Percentiles rank a stretch among this genome's conserved stretches.
Evolutionary conservation across 768 basidiomycete species (phyloP).

Genomic region (Lactifluus echinatus): DNA sequence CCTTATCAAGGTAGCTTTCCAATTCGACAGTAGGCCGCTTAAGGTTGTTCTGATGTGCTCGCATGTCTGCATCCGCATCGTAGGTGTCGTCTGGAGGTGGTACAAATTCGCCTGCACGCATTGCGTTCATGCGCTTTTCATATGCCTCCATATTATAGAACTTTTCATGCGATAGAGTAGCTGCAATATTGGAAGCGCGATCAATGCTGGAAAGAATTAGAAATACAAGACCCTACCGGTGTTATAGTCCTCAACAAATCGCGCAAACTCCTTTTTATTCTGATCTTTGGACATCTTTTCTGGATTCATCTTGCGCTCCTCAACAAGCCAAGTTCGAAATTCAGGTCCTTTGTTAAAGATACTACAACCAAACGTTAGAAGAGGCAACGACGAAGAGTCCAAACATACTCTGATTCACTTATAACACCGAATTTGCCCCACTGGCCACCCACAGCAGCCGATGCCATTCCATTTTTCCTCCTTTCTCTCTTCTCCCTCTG

Average conservation of each 20-base stretch:
- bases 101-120: slow-evolving; percentile 76
- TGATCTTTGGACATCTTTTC: slow-evolving; percentile 83
- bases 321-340: slow-evolving; percentile 88
- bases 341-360: slow-evolving; percentile 78
- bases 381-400: background rate
- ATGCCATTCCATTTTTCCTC: slow-evolving; percentile 58
- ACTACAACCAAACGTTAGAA: slow-evolving; percentile 32
- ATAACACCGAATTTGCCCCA: slow-evolving; percentile 94
- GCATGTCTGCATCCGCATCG: slow-evolving; percentile 79
- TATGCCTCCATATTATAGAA: slow-evolving; percentile 88
- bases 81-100: slow-evolving; percentile 66
- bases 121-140: slow-evolving; percentile 73
- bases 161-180: slow-evolving; percentile 90
- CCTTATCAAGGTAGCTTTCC: slow-evolving; percentile 68
- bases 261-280: slow-evolving; percentile 74
- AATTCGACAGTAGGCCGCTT: slow-evolving; percentile 59
- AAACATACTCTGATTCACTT: slow-evolving; percentile 67
- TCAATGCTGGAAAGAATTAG: background rate
- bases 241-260: slow-evolving; percentile 78
- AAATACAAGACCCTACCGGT: slow-evolving; percentile 42
- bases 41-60: slow-evolving; percentile 59
- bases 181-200: slow-evolving; percentile 31
- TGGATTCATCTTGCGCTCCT: slow-evolving; percentile 86
- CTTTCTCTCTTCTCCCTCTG: slow-evolving; percentile 53
- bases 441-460: slow-evolving; percentile 45